A percentile compares a stretch with the other conserved stretches of the same genome.
Evolutionary conservation across 129 eudicot genomes (phyloP).

Genomic region (Logfia minima): DNA sequence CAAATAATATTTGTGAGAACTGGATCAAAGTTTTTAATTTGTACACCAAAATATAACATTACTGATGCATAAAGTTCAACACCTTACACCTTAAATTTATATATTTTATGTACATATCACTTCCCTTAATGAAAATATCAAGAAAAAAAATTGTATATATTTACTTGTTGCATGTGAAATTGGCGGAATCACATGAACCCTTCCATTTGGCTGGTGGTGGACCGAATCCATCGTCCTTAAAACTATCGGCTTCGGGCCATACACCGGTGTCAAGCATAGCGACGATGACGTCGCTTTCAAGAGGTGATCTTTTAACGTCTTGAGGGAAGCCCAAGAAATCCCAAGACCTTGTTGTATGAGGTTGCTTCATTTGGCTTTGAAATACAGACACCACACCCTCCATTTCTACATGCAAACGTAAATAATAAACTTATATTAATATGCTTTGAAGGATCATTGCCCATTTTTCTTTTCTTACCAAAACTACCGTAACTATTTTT

Average conservation of each 20-base stretch:
- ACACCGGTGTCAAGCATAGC: conserved; percentile 52
- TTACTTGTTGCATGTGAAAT: conserved; percentile 62
- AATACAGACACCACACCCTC: conserved; percentile 73
- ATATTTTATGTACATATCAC: neutral
- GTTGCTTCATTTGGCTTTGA: conserved; percentile 41
- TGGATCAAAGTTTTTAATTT: no score
- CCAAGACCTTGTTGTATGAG: conserved; percentile 78
- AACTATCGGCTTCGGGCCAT: conserved; percentile 59
- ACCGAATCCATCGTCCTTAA: conserved; percentile 50
- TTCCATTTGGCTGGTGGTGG: conserved; percentile 57
- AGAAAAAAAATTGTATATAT: neutral
- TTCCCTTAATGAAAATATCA: neutral
- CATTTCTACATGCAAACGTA: conserved; percentile 29
- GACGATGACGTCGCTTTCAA: conserved; percentile 47
- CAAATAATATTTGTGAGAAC: neutral
- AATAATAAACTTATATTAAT: neutral
- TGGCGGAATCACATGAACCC: conserved; percentile 43
- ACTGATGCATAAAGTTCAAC: no score
- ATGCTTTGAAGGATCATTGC: neutral
- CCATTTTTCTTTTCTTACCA: neutral
- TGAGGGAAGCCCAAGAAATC: conserved; percentile 58
- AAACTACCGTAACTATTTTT: neutral
- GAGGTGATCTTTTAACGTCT: conserved; percentile 29
- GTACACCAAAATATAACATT: no score
- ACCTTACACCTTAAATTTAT: no score